phyloP scores from a whole-genome alignment of 1,139 yeast genomes.

The Saccharomyces hybrid region DNA sequence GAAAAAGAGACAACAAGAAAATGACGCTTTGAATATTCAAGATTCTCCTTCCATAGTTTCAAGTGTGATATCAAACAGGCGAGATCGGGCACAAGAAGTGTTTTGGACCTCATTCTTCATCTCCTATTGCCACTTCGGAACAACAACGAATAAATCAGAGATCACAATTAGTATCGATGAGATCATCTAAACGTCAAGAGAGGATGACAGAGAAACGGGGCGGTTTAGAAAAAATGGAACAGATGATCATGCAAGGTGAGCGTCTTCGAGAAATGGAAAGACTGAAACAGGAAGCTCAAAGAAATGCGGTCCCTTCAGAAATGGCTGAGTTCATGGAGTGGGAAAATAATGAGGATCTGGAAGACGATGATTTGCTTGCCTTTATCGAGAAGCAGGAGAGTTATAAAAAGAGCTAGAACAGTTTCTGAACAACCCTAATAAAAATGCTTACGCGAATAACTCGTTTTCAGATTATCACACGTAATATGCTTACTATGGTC shows the following conservation, averaged over 20 bases:
- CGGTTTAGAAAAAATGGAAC: slow-evolving; percentile 22
- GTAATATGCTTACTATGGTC: background rate
- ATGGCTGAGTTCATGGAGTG: slow-evolving; percentile 14
- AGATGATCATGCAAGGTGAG: slow-evolving; percentile 21
- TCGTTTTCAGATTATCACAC: background rate
- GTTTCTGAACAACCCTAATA: slow-evolving; percentile 10
- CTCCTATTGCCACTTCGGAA: slow-evolving; percentile 4
- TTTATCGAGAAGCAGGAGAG: slow-evolving; percentile 18
- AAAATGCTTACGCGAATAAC: background rate
- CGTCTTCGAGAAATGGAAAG: slow-evolving; percentile 12
- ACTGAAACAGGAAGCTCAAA: slow-evolving; percentile 18
- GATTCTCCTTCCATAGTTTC: background rate
- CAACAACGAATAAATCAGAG: background rate
- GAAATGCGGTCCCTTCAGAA: slow-evolving; percentile 17
- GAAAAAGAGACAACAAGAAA: background rate
- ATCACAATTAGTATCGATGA: slow-evolving; percentile 5
- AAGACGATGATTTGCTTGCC: slow-evolving; percentile 23
- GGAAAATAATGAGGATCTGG: slow-evolving; percentile 16
- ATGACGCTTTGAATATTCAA: background rate
- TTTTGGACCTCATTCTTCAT: slow-evolving; percentile 2
- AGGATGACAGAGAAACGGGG: slow-evolving; percentile 17
- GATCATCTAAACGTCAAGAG: slow-evolving; percentile 8
- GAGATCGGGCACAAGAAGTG: background rate
- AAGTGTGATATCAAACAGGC: slow-evolving; percentile 1
- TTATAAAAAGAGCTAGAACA: slow-evolving; percentile 18